Evolutionary conservation across 225 moss, liverwort and hornwort genomes (phyloP).

Genomic region (Asterella californica): DNA sequence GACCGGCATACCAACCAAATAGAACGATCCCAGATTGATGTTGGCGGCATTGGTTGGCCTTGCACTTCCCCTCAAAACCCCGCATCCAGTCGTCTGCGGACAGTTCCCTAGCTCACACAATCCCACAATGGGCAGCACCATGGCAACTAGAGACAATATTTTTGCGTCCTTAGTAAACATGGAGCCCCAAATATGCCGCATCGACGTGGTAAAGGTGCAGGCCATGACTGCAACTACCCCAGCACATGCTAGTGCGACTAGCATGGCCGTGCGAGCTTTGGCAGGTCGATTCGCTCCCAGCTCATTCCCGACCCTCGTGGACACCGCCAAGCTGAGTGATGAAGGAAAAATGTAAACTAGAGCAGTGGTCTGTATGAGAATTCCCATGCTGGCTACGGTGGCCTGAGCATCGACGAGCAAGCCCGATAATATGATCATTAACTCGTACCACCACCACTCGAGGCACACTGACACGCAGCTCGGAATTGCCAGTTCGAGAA

Average conservation of each 20-base stretch:
- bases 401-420: constrained; percentile 74
- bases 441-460: constrained; percentile 99
- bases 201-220: constrained; percentile 64
- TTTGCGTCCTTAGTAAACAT: constrained; percentile 69
- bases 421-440: constrained; percentile 85
- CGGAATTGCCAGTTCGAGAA: constrained; percentile 71
- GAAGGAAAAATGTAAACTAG: constrained; percentile 92
- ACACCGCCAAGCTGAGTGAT: constrained; percentile 77
- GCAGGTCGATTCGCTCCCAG: constrained; percentile 82
- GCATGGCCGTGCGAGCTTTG: constrained; percentile 65
- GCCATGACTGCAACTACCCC: constrained; percentile 62
- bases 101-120: constrained; percentile 97
- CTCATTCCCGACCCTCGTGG: constrained; percentile 90
- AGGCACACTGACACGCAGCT: constrained; percentile 85
- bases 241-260: constrained; percentile 64
- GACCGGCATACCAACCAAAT: constrained; percentile 82
- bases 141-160: constrained; percentile 72
- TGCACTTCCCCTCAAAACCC: constrained; percentile 79
- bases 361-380: constrained; percentile 86
- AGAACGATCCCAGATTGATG: constrained; percentile 85
- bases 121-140: constrained; percentile 73
- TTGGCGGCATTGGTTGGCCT: constrained; percentile 71
- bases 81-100: constrained; percentile 88
- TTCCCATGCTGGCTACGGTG: constrained; percentile 86
- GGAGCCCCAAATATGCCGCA: constrained; percentile 78